Conservation (phyloP, 192 early-diverging fungal genomes). For the Lobulomyces angularis region DNA sequence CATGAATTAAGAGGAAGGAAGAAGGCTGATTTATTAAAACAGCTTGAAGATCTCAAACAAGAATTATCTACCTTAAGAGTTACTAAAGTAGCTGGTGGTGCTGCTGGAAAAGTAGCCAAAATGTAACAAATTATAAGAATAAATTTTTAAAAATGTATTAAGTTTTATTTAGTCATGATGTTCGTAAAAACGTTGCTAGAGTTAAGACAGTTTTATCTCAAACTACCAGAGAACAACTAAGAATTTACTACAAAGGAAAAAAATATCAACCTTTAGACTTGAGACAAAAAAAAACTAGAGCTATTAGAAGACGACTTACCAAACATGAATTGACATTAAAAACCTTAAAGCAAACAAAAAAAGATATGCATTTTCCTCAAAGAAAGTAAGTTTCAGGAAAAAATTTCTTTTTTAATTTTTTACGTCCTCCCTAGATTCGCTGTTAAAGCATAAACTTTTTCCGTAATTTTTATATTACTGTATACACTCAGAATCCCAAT, state of each 20-base stretch:
- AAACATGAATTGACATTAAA: slow-evolving; percentile 60
- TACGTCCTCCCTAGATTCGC: too few relatives aligned
- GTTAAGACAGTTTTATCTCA: slow-evolving; percentile 94
- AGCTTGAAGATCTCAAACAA: slow-evolving; percentile 87
- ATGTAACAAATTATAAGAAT: slow-evolving; percentile 39
- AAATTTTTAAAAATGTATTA: background rate
- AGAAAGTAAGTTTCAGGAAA: slow-evolving; percentile 95
- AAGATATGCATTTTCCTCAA: slow-evolving; percentile 74
- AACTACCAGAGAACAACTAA: slow-evolving; percentile 77
- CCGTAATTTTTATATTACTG: too few relatives aligned
- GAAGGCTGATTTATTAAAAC: slow-evolving; percentile 82
- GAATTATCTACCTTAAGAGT: slow-evolving; percentile 88
- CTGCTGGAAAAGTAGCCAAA: slow-evolving; percentile 65
- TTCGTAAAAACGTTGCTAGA: slow-evolving; percentile 88
- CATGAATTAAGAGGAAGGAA: slow-evolving; percentile 87
- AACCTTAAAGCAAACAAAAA: slow-evolving; percentile 85
- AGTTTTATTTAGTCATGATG: slow-evolving; percentile 41
- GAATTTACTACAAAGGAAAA: slow-evolving; percentile 83
- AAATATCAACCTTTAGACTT: slow-evolving; percentile 94
- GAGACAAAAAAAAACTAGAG: slow-evolving; percentile 97
- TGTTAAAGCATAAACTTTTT: too few relatives aligned
- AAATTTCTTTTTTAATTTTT: too few relatives aligned
- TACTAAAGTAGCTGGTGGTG: slow-evolving; percentile 79
- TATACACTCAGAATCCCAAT: too few relatives aligned
- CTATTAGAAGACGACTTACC: slow-evolving; percentile 91